Base-by-base conservation (phyloP, 2,329 filamentous ascomycete genomes). In the Aureobasidium zeae region DNA sequence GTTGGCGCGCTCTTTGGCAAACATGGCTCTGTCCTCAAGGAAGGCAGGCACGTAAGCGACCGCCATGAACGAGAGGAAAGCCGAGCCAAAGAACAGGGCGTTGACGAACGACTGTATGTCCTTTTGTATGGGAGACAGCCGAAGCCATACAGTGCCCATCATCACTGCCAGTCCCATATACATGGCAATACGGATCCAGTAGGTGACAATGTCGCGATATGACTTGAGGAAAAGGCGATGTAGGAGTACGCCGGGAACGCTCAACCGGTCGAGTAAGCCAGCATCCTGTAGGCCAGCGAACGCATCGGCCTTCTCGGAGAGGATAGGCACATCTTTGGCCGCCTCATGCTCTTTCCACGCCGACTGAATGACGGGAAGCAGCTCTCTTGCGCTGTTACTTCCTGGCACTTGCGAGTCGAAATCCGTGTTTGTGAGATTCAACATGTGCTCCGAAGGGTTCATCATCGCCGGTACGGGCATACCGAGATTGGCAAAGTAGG, bases 121-220 rank as follows among this genome's bases (percentile, higher is more conserved):
- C 32, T 72, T 66, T 57, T 91, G 85, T 0, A 70, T 64, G 0
- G 77, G 69, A 3, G 70, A 62, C 1, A 93, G 69, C 2, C 84
- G 75, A n/a, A 91, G 64, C 79, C 83, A 93, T 5, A 93, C 83
- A 0, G 86, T 91, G 2, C 86, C 85, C 79, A 87, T 86, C 74
- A 89, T 79, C 51, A 89, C 75, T 1, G 84, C 83, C 6, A 91
- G 69, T 60, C 74, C 76, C 37, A 79, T 67, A 58, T 91, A 89
- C 84, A 91, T 91, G 24, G 73, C 79, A 21, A 89, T 66, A 2
- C 86, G 76, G 50, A 89, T 84, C 1, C 81, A 83, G 55, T 91
- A 93, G 0, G 79, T 83, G 26, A 93, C 74, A 2, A 91, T 68
- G 56, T 93, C 86, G 20, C 86, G 77, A 57, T 86, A 83, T 45